phyloP scores from a whole-genome alignment of 2,329 filamentous ascomycete species.

The Colletotrichum tropicale region DNA sequence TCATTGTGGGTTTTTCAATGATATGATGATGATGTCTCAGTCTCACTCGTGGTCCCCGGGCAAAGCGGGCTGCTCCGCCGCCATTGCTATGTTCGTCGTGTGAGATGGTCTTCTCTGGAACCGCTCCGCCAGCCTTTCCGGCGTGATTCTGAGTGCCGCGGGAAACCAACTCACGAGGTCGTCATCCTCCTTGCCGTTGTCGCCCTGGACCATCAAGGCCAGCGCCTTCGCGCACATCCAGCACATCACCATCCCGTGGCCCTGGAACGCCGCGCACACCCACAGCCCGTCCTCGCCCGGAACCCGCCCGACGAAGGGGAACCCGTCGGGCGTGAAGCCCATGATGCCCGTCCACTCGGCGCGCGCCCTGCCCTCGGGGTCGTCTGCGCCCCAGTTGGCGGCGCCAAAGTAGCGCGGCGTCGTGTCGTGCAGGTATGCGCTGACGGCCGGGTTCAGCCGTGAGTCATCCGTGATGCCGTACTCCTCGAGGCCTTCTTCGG shows the following conservation, averaged over 20 bases:
- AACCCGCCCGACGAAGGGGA: slow-evolving; percentile 57
- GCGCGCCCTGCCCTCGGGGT: slow-evolving; percentile 42
- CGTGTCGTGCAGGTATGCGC: slow-evolving; percentile 47
- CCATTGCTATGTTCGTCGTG: neutral
- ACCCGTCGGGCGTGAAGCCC: slow-evolving; percentile 57
- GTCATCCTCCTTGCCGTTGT: slow-evolving; percentile 26
- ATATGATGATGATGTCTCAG: neutral
- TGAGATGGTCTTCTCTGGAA: slow-evolving; percentile 2
- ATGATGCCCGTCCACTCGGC: slow-evolving; percentile 61
- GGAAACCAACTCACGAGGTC: slow-evolving; percentile 56
- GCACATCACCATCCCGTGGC: slow-evolving; percentile 70
- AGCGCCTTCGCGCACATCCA: slow-evolving; percentile 64
- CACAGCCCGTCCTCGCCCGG: slow-evolving; percentile 52
- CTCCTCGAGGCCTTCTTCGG: slow-evolving; percentile 46
- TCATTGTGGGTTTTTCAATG: neutral
- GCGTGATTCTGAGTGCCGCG: slow-evolving; percentile 49
- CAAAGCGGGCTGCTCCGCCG: neutral
- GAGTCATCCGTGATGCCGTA: slow-evolving; percentile 64
- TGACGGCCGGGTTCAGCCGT: slow-evolving; percentile 52
- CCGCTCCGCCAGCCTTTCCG: slow-evolving; percentile 41
- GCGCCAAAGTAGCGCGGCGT: slow-evolving; percentile 55
- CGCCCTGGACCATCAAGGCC: slow-evolving; percentile 54
- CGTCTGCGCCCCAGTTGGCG: slow-evolving; percentile 50
- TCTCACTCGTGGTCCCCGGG: neutral
- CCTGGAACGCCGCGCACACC: slow-evolving; percentile 66